Percentiles rank a stretch among this genome's conserved stretches.
Conservation (phyloP, 2,329 filamentous ascomycete species). For the Exophiala calicioides region DNA sequence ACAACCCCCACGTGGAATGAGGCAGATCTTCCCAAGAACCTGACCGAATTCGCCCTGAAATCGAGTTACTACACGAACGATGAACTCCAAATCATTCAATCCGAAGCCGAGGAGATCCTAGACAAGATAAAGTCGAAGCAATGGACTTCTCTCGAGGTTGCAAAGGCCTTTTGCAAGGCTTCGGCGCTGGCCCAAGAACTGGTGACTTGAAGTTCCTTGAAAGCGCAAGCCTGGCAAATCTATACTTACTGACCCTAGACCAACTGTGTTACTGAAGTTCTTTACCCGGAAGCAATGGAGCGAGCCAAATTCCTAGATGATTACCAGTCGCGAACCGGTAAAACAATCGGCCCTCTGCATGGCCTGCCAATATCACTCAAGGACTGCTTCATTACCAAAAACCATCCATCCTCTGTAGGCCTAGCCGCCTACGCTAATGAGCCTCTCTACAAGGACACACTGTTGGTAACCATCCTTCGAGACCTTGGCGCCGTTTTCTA, state of each 20-base stretch:
- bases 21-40: slow-evolving; percentile 27
- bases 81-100: slow-evolving; percentile 55
- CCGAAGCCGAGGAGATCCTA: slow-evolving; percentile 38
- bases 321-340: slow-evolving; percentile 47
- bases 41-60: slow-evolving; percentile 31
- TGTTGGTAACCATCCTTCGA: slow-evolving; percentile 41
- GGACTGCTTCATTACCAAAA: slow-evolving; percentile 31
- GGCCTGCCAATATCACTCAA: slow-evolving; percentile 63
- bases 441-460: slow-evolving; percentile 32
- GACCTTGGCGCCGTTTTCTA: slow-evolving; percentile 52
- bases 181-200: slow-evolving; percentile 36
- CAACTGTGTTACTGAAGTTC: slow-evolving; percentile 61
- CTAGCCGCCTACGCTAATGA: slow-evolving; percentile 41
- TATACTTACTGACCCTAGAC: slow-evolving; percentile 43
- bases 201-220: slow-evolving; percentile 41
- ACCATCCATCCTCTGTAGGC: slow-evolving; percentile 39
- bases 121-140: slow-evolving; percentile 37
- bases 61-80: slow-evolving; percentile 61
- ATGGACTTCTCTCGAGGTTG: slow-evolving; percentile 56
- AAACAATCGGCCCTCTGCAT: slow-evolving; percentile 64
- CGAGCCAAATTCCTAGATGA: slow-evolving; percentile 56
- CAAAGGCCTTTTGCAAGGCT: slow-evolving; percentile 57
- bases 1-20: slow-evolving; percentile 27
- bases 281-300: slow-evolving; percentile 56
- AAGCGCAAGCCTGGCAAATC: background rate